These are phyloP conservation scores for Apiospora kogelbergensis DNA, from an alignment of 2,329 filamentous ascomycete genomes.

Conservation along the genomic window DNA sequence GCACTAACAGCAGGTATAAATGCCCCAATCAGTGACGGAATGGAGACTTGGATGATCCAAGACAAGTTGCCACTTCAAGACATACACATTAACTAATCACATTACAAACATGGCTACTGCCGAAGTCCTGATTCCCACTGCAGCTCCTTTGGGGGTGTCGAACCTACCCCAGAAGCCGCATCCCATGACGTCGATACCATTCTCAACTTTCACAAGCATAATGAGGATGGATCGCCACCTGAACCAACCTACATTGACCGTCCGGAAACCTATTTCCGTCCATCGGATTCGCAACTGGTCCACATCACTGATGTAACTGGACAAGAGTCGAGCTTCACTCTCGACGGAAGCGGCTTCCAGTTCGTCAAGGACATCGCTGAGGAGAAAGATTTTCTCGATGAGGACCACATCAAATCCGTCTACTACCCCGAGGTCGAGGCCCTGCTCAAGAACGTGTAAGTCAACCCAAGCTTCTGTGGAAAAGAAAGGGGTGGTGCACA, in stretches of 20 bases:
- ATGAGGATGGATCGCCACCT: conserved; percentile 42
- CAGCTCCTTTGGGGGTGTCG: conserved; percentile 19
- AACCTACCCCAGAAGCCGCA: conserved; percentile 15
- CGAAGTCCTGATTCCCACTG: conserved; percentile 24
- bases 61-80: neutral
- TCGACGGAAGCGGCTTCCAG: conserved; percentile 40
- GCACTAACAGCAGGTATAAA: neutral
- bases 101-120: conserved; percentile 26
- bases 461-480: conserved; percentile 9
- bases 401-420: conserved; percentile 59
- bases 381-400: conserved; percentile 47
- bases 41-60: neutral
- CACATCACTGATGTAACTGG: conserved; percentile 38
- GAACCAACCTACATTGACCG: conserved; percentile 33
- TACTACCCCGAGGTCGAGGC: conserved; percentile 75
- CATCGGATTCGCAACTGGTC: conserved; percentile 27
- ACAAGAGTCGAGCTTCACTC: conserved; percentile 34
- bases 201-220: conserved; percentile 40
- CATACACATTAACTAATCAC: neutral
- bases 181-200: conserved; percentile 34
- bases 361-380: conserved; percentile 27
- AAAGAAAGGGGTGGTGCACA: neutral
- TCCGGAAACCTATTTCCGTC: conserved; percentile 36
- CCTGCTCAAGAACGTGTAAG: conserved; percentile 60
- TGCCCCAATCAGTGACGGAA: neutral